Conservation (phyloP, 2,329 filamentous ascomycete species). For the Pestalotiopsis sp. region DNA sequence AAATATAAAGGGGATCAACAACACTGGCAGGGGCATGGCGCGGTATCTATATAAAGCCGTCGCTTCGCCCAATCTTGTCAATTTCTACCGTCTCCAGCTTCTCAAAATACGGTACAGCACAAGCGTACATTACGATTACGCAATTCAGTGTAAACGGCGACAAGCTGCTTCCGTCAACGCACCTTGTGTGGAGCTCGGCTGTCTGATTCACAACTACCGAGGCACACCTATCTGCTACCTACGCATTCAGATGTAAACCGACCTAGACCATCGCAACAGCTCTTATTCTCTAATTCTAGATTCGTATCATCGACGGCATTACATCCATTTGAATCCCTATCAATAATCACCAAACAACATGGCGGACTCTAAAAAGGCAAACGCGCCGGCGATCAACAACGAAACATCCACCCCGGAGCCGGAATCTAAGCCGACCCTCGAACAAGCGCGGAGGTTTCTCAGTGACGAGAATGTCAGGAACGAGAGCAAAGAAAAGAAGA, state of each 20-base stretch:
- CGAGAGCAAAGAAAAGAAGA: constrained; percentile 72
- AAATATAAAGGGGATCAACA: no score
- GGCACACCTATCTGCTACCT: not conserved
- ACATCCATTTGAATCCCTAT: not conserved
- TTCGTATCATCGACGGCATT: not conserved
- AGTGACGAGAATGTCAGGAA: constrained; percentile 72
- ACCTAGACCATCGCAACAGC: not conserved
- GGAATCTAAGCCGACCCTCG: constrained; percentile 41
- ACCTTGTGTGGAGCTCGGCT: constrained; percentile 1
- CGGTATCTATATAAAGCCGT: no score
- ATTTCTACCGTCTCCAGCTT: no score
- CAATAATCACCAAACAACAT: not conserved
- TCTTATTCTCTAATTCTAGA: not conserved
- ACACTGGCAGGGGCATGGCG: no score
- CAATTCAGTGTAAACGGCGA: not conserved
- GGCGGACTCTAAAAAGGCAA: constrained; percentile 2
- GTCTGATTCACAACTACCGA: constrained; percentile 1
- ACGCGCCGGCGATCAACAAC: not conserved
- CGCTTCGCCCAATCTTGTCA: no score
- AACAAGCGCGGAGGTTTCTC: constrained; percentile 77
- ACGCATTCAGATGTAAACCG: not conserved
- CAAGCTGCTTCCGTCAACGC: not conserved
- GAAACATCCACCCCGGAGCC: constrained; percentile 4
- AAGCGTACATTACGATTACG: not conserved
- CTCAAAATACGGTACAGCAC: no score